Evolutionary conservation across 2,329 filamentous ascomycete species (phyloP), one percentile per base, ranked within the genome.

Genomic region (Hymenoscyphus salicellus): DNA sequence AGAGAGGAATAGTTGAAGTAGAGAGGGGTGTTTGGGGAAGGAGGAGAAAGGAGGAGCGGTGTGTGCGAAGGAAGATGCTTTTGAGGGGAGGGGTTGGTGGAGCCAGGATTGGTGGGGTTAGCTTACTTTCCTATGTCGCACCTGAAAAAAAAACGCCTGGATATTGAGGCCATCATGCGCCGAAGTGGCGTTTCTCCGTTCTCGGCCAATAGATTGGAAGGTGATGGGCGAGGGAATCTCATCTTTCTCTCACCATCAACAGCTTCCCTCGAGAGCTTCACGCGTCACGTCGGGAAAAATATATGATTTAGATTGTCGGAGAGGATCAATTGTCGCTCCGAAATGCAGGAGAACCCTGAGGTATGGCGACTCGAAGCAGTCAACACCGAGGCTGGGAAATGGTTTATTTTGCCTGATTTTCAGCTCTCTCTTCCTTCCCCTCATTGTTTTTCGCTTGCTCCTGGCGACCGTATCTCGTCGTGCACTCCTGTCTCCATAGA

Each of bases 1-100:
- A 59, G 65, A 52, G 62, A 63, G 38, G 32, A 57, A 57, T 57
- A 16, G 32, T 32, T 38, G 60, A 28, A 32, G 23, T 23, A 30
- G 61, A 49, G 61, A 66, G 52, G 49, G 59, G 59, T 55, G 65
- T 65, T 26, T 57, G 64, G 64, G 66, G 56, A 64, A 66, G 59
- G 30, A 63, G 60, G 56, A 61, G n/a, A 55, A 58, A 30, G 46
- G 49, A 58, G 59, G 52, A 62, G 65, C 62, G 64, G 64, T 64
- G 64, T 64, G 62, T 55, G 55, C 33, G 23, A 60, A 41, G 36
- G 46, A 30, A 57, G 36, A 28, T 46, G 26, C 16, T 46, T 43
- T 52, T 58, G 38, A 60, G 52, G 63, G 58, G 65, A 67, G 61
- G 65, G 64, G 60, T 60, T 57, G 60, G 43, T 58, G 46, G 55